Conservation (phyloP, 768 basidiomycete species). For the Tricholoma furcatifolium region DNA sequence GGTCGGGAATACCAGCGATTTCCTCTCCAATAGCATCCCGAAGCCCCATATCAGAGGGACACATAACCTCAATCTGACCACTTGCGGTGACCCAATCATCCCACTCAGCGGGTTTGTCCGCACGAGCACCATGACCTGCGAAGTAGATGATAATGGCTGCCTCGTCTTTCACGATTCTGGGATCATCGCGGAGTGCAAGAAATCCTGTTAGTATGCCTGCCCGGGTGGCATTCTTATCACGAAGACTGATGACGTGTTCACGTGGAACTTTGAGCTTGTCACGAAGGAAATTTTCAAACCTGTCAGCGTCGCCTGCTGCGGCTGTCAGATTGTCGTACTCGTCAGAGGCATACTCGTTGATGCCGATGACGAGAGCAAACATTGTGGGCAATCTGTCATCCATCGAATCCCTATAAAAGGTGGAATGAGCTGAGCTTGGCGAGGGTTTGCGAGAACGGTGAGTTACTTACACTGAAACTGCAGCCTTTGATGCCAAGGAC, state of each 20-base stretch:
- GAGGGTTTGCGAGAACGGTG: no score
- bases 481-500: no score
- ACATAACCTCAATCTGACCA: conserved; percentile 32
- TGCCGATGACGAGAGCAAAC: conserved; percentile 44
- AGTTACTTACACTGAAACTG: no score
- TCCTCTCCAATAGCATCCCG: conserved; percentile 6
- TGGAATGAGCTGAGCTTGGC: background rate
- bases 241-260: conserved; percentile 34
- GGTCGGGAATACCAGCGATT: conserved; percentile 40
- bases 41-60: conserved; percentile 30
- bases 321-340: conserved; percentile 27
- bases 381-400: conserved; percentile 15
- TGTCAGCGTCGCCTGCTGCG: conserved; percentile 39
- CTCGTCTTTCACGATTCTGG: conserved; percentile 16
- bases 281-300: conserved; percentile 32
- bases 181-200: conserved; percentile 21
- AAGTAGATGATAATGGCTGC: conserved; percentile 42
- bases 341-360: conserved; percentile 32
- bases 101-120: conserved; percentile 29
- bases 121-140: conserved; percentile 43
- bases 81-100: conserved; percentile 24
- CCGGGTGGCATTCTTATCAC: conserved; percentile 37
- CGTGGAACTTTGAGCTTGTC: conserved; percentile 27
- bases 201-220: conserved; percentile 32
- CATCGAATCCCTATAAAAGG: background rate